These are phyloP conservation scores for Diaporthe helianthi DNA, from an alignment of 2,329 filamentous ascomycete genomes.

Conservation along the genomic window DNA sequence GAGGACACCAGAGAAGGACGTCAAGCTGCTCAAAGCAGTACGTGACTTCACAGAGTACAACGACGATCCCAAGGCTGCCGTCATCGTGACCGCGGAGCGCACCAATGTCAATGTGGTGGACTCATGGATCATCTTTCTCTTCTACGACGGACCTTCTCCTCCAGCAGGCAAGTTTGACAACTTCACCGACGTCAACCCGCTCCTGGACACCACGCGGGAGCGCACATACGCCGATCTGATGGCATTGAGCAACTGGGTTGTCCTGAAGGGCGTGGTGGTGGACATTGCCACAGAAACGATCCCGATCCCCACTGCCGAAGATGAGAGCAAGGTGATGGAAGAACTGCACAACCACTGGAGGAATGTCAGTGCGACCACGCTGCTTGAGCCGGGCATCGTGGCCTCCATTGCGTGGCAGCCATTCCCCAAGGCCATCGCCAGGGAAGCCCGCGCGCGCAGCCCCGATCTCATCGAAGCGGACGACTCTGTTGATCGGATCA, in stretches of 20 bases:
- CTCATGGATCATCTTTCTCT: slow-evolving; percentile 11
- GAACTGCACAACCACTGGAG: slow-evolving; percentile 14
- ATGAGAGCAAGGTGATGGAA: slow-evolving; percentile 7
- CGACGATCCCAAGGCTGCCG: slow-evolving; percentile 5
- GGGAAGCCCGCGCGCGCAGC: slow-evolving; percentile 13
- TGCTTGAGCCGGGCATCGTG: slow-evolving; percentile 6
- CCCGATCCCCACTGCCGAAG: neutral
- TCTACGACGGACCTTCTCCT: slow-evolving; percentile 7
- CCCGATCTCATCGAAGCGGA: slow-evolving; percentile 7
- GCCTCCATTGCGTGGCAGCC: slow-evolving; percentile 17
- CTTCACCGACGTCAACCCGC: slow-evolving; percentile 3
- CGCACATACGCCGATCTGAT: slow-evolving; percentile 10
- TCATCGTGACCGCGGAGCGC: slow-evolving; percentile 9
- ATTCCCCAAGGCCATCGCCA: slow-evolving; percentile 1
- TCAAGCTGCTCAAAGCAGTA: neutral
- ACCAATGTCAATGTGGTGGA: slow-evolving; percentile 12
- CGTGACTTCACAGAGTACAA: slow-evolving; percentile 11
- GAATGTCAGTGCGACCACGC: neutral
- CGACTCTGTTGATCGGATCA: neutral
- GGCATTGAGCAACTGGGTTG: slow-evolving; percentile 11
- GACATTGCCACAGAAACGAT: slow-evolving; percentile 5
- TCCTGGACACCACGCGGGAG: slow-evolving; percentile 7
- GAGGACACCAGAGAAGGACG: slow-evolving; percentile 12
- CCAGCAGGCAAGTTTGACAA: slow-evolving; percentile 14
- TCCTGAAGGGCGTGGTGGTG: slow-evolving; percentile 1